Conservation (phyloP, 2,329 filamentous ascomycete species). For the Tolypocladium paradoxum region DNA sequence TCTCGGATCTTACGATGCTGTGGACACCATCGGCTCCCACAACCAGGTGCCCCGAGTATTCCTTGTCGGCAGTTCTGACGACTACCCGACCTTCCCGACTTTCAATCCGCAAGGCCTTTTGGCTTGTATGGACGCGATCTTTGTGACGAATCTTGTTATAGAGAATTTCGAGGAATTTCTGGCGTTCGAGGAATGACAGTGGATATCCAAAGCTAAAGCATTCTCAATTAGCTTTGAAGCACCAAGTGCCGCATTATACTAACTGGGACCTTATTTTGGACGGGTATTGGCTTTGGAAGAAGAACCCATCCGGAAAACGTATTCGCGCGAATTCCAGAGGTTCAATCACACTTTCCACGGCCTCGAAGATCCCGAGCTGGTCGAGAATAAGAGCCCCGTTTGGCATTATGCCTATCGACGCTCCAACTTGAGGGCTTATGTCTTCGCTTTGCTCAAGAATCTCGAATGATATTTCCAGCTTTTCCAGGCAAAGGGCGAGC, state of each 20-base stretch:
- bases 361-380: constrained; percentile 28
- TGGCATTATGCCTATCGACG: constrained; percentile 33
- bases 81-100: constrained; percentile 6
- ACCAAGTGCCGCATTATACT: not conserved
- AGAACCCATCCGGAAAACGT: constrained; percentile 3
- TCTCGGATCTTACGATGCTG: constrained; percentile 20
- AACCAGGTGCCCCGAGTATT: constrained; percentile 19
- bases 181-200: constrained; percentile 22
- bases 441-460: constrained; percentile 32
- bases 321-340: constrained; percentile 4
- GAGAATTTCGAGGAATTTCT: constrained; percentile 20
- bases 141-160: constrained; percentile 21
- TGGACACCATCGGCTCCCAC: constrained; percentile 29
- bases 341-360: constrained; percentile 4
- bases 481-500: constrained; percentile 26
- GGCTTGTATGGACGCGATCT: constrained; percentile 7
- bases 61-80: constrained; percentile 20
- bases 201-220: constrained; percentile 16
- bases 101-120: constrained; percentile 8
- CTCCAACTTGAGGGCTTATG: constrained; percentile 34
- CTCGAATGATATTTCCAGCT: constrained; percentile 33
- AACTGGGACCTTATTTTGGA: constrained; percentile 3
- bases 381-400: constrained; percentile 35
- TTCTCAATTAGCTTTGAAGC: not conserved
- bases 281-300: constrained; percentile 5